A percentile compares a stretch with the other conserved stretches of the same genome.
phyloP scores from a whole-genome alignment of 495 filamentous ascomycete genomes.

The Podospora tetraspora region DNA sequence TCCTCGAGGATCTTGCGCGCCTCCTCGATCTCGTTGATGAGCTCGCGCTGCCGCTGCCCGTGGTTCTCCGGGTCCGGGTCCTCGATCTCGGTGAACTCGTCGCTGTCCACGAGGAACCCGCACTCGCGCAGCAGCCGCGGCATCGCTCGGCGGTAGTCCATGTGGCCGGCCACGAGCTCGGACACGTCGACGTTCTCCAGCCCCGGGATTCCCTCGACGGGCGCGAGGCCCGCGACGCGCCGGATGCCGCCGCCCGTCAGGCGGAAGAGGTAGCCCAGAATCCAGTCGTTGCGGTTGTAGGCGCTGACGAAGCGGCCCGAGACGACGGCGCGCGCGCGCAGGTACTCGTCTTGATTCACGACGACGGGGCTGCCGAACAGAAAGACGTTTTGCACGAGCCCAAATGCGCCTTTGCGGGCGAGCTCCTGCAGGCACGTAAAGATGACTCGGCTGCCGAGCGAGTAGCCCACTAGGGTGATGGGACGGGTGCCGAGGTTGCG shows the following conservation, averaged over 20 bases:
- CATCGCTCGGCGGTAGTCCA: constrained; percentile 93
- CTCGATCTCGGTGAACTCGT: constrained; percentile 96
- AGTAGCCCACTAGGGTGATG: constrained; percentile 94
- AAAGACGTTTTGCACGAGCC: constrained; percentile 91
- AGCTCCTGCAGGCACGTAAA: constrained; percentile 88
- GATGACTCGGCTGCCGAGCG: constrained; percentile 86
- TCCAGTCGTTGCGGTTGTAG: constrained; percentile 94
- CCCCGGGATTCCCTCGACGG: constrained; percentile 68
- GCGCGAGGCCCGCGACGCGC: constrained; percentile 81
- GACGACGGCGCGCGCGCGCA: constrained; percentile 73
- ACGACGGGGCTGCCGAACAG: constrained; percentile 91
- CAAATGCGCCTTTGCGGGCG: constrained; percentile 77
- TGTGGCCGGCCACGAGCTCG: constrained; percentile 82
- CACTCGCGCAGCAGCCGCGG: constrained; percentile 72
- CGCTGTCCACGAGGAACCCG: constrained; percentile 83
- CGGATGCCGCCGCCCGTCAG: constrained; percentile 89
- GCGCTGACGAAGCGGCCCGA: constrained; percentile 91
- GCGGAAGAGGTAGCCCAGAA: constrained; percentile 94
- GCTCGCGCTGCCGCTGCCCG: constrained; percentile 76
- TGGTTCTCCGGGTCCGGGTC: constrained; percentile 96
- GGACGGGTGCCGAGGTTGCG: constrained; percentile 87
- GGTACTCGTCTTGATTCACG: constrained; percentile 85
- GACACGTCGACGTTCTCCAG: constrained; percentile 91
- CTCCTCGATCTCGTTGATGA: constrained; percentile 95
- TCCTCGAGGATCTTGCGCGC: constrained; percentile 67